Evolutionary conservation across 2,329 filamentous ascomycete species (phyloP).

Genomic region (Bipolaris oryzae): DNA sequence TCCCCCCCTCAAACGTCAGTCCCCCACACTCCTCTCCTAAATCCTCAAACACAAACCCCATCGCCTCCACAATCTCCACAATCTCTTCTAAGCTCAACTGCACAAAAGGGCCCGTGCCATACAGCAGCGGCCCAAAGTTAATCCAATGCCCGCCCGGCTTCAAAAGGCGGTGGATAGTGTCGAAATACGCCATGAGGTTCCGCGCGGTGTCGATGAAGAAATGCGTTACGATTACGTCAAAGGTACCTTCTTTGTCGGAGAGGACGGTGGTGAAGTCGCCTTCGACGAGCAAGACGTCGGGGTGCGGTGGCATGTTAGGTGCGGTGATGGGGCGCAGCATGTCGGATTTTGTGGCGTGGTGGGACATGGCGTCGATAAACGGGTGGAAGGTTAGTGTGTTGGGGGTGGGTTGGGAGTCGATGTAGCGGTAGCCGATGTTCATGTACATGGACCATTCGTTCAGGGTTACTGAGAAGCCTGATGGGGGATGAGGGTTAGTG

Average conservation of each 20-base stretch:
- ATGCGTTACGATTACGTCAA: conserved; percentile 60
- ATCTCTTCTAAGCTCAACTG: conserved; percentile 63
- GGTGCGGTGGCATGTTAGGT: conserved; percentile 48
- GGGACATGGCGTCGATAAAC: conserved; percentile 63
- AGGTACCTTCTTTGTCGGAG: conserved; percentile 34
- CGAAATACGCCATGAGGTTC: conserved; percentile 61
- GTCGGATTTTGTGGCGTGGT: conserved; percentile 57
- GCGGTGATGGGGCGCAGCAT: conserved; percentile 56
- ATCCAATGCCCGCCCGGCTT: conserved; percentile 60
- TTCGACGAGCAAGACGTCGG: conserved; percentile 57
- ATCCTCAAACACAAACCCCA: conserved; percentile 61
- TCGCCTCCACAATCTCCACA: conserved; percentile 53
- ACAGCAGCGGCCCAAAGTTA: conserved; percentile 63
- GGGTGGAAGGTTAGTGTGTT: conserved; percentile 52
- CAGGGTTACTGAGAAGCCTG: conserved; percentile 59
- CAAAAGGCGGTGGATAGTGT: conserved; percentile 59
- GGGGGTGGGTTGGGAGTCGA: conserved; percentile 44
- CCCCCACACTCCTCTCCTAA: conserved; percentile 51
- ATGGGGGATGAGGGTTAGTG: no score
- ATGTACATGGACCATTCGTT: conserved; percentile 67
- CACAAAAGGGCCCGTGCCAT: conserved; percentile 61
- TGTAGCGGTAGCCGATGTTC: conserved; percentile 60
- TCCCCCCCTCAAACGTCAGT: conserved; percentile 50
- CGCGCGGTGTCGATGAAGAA: conserved; percentile 68
- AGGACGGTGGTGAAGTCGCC: conserved; percentile 61